Conservation (phyloP, 2,329 filamentous ascomycete species). For the Ascochyta fabae region DNA sequence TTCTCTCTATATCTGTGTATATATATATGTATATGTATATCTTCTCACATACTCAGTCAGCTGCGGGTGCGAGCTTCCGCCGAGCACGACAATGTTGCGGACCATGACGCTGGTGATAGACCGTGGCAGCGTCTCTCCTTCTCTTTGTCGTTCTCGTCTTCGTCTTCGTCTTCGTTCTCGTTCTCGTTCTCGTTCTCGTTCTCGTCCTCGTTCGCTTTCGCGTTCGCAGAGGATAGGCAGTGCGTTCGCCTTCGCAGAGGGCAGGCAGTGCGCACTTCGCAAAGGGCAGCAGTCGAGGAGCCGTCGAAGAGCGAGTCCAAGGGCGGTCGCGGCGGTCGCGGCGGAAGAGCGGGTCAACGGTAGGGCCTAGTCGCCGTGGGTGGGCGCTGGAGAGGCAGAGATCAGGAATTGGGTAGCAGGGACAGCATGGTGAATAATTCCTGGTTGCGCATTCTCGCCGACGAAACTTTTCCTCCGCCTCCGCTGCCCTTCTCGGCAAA, state of each 20-base stretch:
- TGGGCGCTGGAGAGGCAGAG: conserved; percentile 31
- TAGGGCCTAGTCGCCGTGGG: conserved; percentile 26
- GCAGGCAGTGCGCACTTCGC: background rate
- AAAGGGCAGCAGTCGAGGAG: conserved; percentile 14
- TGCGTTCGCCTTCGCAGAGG: conserved; percentile 1
- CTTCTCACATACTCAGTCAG: conserved; percentile 66
- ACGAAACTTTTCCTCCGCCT: conserved; percentile 34
- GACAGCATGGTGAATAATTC: conserved; percentile 39
- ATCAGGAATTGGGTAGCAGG: conserved; percentile 40
- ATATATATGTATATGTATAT: too few species aligned
- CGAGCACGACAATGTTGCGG: conserved; percentile 91
- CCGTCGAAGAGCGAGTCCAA: background rate
- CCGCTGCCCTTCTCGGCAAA: too few species aligned
- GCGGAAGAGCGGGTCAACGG: conserved; percentile 11
- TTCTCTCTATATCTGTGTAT: too few species aligned
- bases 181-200: too few species aligned
- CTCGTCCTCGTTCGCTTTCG: too few species aligned
- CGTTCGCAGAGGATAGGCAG: conserved; percentile 1
- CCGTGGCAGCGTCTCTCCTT: too few species aligned
- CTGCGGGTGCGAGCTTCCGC: conserved; percentile 89
- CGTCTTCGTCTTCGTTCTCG: too few species aligned
- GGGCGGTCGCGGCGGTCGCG: conserved; percentile 7
- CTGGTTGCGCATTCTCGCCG: conserved; percentile 18
- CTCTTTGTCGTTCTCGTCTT: too few species aligned
- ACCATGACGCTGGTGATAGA: conserved; percentile 67